phyloP scores from a whole-genome alignment of 1,284 basidiomycete genomes.

The Omphalotus olearius region DNA sequence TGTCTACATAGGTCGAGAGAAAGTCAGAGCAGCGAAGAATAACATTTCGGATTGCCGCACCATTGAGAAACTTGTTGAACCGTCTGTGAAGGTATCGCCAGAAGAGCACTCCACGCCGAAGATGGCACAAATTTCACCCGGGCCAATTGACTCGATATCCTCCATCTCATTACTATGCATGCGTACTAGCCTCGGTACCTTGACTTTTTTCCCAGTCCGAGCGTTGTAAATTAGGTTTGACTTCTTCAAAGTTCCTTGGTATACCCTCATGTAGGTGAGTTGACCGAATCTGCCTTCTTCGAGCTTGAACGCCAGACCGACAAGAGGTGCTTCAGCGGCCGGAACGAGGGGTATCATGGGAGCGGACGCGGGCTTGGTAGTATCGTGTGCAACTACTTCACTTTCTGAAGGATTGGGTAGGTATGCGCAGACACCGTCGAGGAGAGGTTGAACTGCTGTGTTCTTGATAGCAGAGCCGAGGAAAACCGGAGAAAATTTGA shows the following conservation, averaged over 20 bases:
- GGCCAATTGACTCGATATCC: conserved; percentile 92
- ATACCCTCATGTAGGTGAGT: conserved; percentile 98
- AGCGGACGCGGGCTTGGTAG: conserved; percentile 59
- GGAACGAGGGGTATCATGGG: conserved; percentile 76
- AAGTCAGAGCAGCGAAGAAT: background rate
- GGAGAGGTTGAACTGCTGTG: conserved; percentile 90
- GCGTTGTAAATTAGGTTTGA: conserved; percentile 89
- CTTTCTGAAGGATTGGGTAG: conserved; percentile 88
- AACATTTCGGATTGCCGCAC: conserved; percentile 35
- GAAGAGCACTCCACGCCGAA: conserved; percentile 99
- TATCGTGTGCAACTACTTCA: conserved; percentile 82
- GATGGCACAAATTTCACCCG: conserved; percentile 99
- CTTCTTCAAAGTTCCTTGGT: conserved; percentile 90
- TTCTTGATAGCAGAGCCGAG: conserved; percentile 98
- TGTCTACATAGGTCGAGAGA: conserved; percentile 52
- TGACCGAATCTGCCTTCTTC: conserved; percentile 98
- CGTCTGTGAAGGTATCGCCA: conserved; percentile 98
- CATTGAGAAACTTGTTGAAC: conserved; percentile 85
- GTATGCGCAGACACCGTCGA: conserved; percentile 96
- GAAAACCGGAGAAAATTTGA: conserved; percentile 96
- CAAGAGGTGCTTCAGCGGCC: conserved; percentile 82
- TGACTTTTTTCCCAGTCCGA: conserved; percentile 95
- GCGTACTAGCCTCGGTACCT: conserved; percentile 94
- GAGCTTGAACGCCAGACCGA: conserved; percentile 97
- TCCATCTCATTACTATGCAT: conserved; percentile 99